Percentiles rank a stretch among this genome's conserved stretches.
phyloP scores from a whole-genome alignment of 163 green algal species.

The Scenedesmus sp. region DNA sequence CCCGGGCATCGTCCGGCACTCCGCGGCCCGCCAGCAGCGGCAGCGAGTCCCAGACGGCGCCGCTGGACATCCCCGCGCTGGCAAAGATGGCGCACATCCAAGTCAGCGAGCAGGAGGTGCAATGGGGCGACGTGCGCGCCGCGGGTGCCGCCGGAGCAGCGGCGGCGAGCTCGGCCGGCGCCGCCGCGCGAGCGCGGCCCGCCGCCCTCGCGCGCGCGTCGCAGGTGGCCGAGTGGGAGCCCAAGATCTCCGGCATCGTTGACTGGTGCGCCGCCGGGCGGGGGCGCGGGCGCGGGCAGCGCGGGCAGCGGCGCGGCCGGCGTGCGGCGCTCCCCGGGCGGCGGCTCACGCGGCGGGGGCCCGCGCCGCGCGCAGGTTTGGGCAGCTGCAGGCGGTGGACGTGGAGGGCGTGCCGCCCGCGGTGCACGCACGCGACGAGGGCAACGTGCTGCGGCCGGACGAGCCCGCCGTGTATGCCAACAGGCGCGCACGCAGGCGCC shows the following conservation, averaged over 20 bases:
- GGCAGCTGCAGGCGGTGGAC: slow-evolving; percentile 77
- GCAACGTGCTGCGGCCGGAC: slow-evolving; percentile 67
- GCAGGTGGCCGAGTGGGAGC: slow-evolving; percentile 76
- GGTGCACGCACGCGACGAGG: slow-evolving; percentile 58
- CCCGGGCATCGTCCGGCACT: too few species aligned
- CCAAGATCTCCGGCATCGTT: slow-evolving; percentile 79
- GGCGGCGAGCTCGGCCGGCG: too few species aligned
- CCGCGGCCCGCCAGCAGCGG: too few species aligned
- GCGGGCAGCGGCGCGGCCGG: background rate
- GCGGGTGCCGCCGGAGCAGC: background rate
- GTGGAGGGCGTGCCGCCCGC: slow-evolving; percentile 69
- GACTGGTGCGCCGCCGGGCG: slow-evolving; percentile 66
- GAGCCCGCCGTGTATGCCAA: slow-evolving; percentile 41
- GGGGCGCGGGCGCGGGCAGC: background rate
- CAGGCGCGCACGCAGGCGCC: too few species aligned
- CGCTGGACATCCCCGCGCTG: slow-evolving; percentile 52
- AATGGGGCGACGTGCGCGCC: background rate
- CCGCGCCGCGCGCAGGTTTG: slow-evolving; percentile 67
- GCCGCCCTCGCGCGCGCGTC: background rate
- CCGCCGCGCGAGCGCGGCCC: too few species aligned
- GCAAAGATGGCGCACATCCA: slow-evolving; percentile 72
- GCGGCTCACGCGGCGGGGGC: too few species aligned
- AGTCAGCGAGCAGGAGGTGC: slow-evolving; percentile 72
- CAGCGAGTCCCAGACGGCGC: background rate
- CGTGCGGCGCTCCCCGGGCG: background rate